Evolutionary conservation across 2,329 filamentous ascomycete species (phyloP), one percentile per base, ranked within the genome.

Genomic region (Botrytis deweyae): DNA sequence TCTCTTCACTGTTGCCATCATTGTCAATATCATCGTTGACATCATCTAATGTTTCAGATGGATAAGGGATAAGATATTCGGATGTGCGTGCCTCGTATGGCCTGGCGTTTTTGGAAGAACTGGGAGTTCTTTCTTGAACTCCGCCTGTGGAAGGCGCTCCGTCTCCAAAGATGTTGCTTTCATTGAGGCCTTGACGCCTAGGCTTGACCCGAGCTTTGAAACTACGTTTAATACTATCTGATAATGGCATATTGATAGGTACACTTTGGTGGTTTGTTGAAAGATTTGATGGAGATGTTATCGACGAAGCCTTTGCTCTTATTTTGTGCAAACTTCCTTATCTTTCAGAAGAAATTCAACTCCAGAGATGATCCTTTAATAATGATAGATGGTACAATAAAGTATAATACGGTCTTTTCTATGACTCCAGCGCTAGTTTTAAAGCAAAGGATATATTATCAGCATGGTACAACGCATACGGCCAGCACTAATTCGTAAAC

Each of bases 21-120:
- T 18, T 33, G 18, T n/a, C 1, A 10, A 5, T 33, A n/a, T 52
- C 44, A 10, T 25, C 64, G 5, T 22, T 52, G 25, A n/a, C 10
- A 52, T 52, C 22, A 12, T 25, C 33, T 16, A 5, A 7, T 8
- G 16, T 18, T 36, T 40, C 36, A 33, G 9, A 3, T 33, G 14
- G 22, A 18, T 18, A 25, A 9, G 29, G 46, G 1, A 8, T 10
- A 36, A 33, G 14, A 9, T 1, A 8, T 10, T 25, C 36, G 18
- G 2, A 58, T 22, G 6, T 22, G 16, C 16, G 4, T 3, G 1
- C 8, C 10, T 38, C 44, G 14, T 9, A 52, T 3, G 9, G n/a
- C 9, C 12, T 20, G 36, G 14, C 1, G 0, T 38, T 9, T 3
- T 8, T 7, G 33, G 10, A 49, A 52, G 14, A 1, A 38, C 0